Base-by-base conservation (phyloP, 2,329 filamentous ascomycete genomes). In the Bimuria novae-zelandiae region DNA sequence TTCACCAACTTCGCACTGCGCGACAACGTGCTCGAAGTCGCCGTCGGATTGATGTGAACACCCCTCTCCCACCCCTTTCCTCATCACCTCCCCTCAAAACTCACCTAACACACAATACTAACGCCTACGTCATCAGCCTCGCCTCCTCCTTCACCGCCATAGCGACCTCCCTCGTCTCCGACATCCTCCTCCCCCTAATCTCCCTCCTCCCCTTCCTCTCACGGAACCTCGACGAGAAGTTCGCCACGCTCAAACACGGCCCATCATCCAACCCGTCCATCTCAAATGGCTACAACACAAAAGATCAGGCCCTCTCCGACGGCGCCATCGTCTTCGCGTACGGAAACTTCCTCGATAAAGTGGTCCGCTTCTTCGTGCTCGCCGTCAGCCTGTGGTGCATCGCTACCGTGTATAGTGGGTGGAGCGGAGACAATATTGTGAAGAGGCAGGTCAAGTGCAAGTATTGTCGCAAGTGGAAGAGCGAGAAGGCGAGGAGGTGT, bases 1-100 rank as follows among this genome's bases (percentile, higher is more conserved):
- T 90, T 90, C 68, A 70, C 86, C 60, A 87, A 89, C 68, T 91
- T 90, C 71, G 87, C 87, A 0, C 82, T 89, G 49, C 84, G 88
- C 58, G 88, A 89, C 52, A 90, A 90, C 62, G 88, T 90, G 42
- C 79, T 91, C 22, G 85, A 90, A 70, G 88, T 91, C 54, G 88
- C 88, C 14, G 85, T 90, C 61, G 88, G 88, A 60, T 76, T 90
- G 59, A 90, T 91, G 87, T 89, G 51, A 27, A 27, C 25, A n/a
- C n/a, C n/a, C n/a, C n/a, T n/a, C n/a, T n/a, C n/a, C n/a, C n/a
- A n/a, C n/a, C n/a, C n/a, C n/a, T n/a, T n/a, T n/a, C n/a, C n/a
- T n/a, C n/a, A n/a, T n/a, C n/a, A n/a, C n/a, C n/a, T n/a, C n/a
- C n/a, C n/a, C n/a, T n/a, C n/a, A n/a, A n/a, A n/a, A n/a, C n/a